Evolutionary conservation across 2,329 filamentous ascomycete species (phyloP).

Genomic region (Coccinonectria pachysandricola): DNA sequence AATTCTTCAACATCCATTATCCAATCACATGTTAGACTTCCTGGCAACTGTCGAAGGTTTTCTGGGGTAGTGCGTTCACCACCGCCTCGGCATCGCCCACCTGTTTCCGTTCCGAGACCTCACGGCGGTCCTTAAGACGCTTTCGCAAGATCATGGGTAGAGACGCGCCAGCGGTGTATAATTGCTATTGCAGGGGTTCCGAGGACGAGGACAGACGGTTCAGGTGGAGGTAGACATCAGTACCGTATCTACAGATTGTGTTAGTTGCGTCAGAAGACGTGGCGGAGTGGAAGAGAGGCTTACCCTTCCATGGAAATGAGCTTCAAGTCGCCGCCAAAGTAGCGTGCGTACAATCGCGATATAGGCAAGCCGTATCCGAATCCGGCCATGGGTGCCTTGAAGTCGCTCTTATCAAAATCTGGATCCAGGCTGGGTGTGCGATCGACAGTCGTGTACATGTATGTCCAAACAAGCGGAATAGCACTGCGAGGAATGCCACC

Average conservation of each 20-base stretch:
- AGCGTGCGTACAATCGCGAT: constrained; percentile 84
- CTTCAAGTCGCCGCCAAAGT: constrained; percentile 95
- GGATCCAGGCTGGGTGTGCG: constrained; percentile 90
- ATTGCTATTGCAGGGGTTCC: constrained; percentile 90
- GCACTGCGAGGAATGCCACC: constrained; percentile 87
- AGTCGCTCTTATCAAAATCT: constrained; percentile 97
- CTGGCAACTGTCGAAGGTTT: constrained; percentile 17
- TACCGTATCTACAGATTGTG: constrained; percentile 65
- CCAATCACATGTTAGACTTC: constrained; percentile 17
- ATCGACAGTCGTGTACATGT: constrained; percentile 99
- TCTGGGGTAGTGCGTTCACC: constrained; percentile 44
- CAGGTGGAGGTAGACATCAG: constrained; percentile 94
- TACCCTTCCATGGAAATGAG: constrained; percentile 99
- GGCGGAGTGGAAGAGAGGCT: constrained; percentile 25
- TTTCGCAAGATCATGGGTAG: constrained; percentile 42
- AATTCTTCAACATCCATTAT: constrained; percentile 1
- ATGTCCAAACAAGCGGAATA: constrained; percentile 98
- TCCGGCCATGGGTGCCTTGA: constrained; percentile 98
- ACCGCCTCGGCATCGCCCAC: constrained; percentile 79
- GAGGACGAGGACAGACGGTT: constrained; percentile 93
- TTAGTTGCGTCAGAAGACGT: constrained; percentile 5
- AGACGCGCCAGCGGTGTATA: constrained; percentile 38
- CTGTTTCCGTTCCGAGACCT: constrained; percentile 79
- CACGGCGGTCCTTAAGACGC: constrained; percentile 53
- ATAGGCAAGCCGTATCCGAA: constrained; percentile 98